These are phyloP conservation scores for Boletus rex-veris DNA, from an alignment of 768 basidiomycete genomes.

Conservation along the genomic window DNA sequence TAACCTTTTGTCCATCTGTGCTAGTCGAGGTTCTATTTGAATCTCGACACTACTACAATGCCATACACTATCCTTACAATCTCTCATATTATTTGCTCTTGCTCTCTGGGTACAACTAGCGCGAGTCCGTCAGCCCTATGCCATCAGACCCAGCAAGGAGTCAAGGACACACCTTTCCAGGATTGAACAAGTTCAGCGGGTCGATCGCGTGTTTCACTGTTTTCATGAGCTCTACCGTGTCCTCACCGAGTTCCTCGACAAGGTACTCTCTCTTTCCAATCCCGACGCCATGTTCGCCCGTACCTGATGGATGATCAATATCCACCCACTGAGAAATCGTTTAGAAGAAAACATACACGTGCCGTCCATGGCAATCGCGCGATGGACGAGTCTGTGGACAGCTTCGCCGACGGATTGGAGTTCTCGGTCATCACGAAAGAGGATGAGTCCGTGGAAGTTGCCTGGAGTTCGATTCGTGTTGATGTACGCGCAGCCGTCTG, in stretches of 20 bases:
- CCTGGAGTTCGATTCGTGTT: slow-evolving; percentile 25
- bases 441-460: slow-evolving; percentile 47
- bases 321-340: neutral
- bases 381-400: slow-evolving; percentile 66
- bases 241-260: slow-evolving; percentile 73
- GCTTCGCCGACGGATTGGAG: slow-evolving; percentile 50
- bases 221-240: slow-evolving; percentile 83
- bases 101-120: slow-evolving; percentile 21
- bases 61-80: neutral
- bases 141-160: neutral
- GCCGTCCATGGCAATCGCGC: slow-evolving; percentile 72
- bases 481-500: neutral
- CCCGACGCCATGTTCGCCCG: slow-evolving; percentile 87
- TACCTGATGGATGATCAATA: slow-evolving; percentile 42
- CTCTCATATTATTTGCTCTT: slow-evolving; percentile 1
- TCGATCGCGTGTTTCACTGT: slow-evolving; percentile 79
- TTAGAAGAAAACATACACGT: slow-evolving; percentile 51
- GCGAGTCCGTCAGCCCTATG: neutral
- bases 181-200: slow-evolving; percentile 80
- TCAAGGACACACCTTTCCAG: slow-evolving; percentile 57
- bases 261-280: slow-evolving; percentile 85
- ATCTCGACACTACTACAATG: no score
- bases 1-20: no score
- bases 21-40: no score
- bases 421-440: slow-evolving; percentile 60